Evolutionary conservation across 768 basidiomycete species (phyloP), one percentile per base, ranked within the genome.

Genomic region (Kwoniella dendrophila): DNA sequence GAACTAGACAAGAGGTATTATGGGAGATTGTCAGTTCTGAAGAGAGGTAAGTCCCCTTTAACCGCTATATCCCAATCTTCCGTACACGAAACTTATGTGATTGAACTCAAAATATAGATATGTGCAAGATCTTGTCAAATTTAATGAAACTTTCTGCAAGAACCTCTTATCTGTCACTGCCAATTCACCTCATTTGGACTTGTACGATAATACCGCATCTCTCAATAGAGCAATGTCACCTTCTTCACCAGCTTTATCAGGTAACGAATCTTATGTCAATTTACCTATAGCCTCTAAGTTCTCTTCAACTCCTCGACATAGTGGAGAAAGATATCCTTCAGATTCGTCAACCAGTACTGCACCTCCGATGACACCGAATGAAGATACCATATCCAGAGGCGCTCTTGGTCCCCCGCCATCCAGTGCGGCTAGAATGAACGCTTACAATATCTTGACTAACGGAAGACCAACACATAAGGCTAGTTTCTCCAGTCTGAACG

Each of bases 1-100:
- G 94, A 60, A 96, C 94, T 38, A 85, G 94, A 54, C 94, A 97
- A 79, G 94, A 97, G 81, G 94, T 97, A 5, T 80, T 97, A 27
- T 96, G 92, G 82, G 94, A 97, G 82, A 97, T 97, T 68, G 92
- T 97, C 50, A 88, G 90, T 30, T 92, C 90, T 68, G 94, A 97
- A 81, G 92, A 97, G 78, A 86, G 93, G 90, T 91, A 72, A 51
- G 64, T 59, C n/a, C n/a, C n/a, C n/a, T n/a, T n/a, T n/a, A n/a
- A n/a, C n/a, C n/a, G n/a, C n/a, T n/a, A n/a, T n/a, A 20, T 18
- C 11, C 30, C n/a, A 49, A 3, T 40, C 22, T 36, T 2, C n/a
- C 30, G 22, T 27, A 24, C 32, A 38, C 27, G 20, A 49, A 36
- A 38, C 38, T 41, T 22, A 18, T 38, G 16, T 11, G 41, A 51